Conservation (phyloP, 306 rosid species). For the Dryas alaskensis region DNA sequence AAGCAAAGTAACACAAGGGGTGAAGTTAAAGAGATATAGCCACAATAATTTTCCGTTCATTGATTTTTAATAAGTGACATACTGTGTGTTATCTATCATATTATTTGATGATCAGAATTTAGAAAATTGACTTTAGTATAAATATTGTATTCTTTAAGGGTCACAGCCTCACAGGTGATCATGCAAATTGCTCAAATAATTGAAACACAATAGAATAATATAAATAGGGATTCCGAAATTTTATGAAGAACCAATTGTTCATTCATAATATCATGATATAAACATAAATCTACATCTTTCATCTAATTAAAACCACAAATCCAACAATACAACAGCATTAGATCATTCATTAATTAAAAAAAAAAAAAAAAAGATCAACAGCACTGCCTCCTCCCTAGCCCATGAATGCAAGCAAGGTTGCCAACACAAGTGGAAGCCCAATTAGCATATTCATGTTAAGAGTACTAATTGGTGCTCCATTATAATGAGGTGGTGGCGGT, state of each 20-base stretch:
- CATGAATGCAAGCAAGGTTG: conserved; percentile 35
- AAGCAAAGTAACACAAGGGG: no score
- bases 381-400: conserved; percentile 83
- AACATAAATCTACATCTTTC: conserved; percentile 13
- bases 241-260: conserved; percentile 1
- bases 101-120: no score
- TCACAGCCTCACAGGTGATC: no score
- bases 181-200: no score
- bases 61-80: no score
- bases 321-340: conserved; percentile 17
- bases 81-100: no score
- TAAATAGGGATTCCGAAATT: no score
- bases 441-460: conserved; percentile 27
- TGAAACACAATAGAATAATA: no score
- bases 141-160: no score
- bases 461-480: conserved; percentile 21
- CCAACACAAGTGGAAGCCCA: conserved; percentile 36
- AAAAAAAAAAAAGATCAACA: not conserved
- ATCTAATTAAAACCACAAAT: conserved; percentile 3
- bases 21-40: no score
- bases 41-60: no score
- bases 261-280: not conserved
- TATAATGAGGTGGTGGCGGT: conserved; percentile 26
- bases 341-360: conserved; percentile 4
- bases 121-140: no score